Evolutionary conservation across 2,329 filamentous ascomycete genomes (phyloP).

Genomic region (Pestalotiopsis sp.): DNA sequence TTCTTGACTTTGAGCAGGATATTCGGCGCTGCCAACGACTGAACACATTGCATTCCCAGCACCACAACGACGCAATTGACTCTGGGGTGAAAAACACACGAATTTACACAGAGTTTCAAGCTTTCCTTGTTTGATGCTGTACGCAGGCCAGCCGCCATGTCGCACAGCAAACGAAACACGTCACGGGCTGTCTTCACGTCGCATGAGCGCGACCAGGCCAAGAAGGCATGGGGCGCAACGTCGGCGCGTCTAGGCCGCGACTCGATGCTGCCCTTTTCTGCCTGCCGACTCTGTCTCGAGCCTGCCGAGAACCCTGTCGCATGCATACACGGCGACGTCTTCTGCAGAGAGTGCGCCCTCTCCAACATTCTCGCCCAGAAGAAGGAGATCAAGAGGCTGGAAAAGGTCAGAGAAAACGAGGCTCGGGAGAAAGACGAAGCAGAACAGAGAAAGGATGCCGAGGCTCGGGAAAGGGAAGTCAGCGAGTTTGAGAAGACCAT

Average conservation of each 20-base stretch:
- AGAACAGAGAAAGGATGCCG: slow-evolving; percentile 62
- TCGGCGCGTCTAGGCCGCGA: slow-evolving; percentile 86
- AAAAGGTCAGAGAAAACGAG: slow-evolving; percentile 64
- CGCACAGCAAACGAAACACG: slow-evolving; percentile 79
- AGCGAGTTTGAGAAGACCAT: slow-evolving; percentile 84
- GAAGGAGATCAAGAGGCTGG: slow-evolving; percentile 84
- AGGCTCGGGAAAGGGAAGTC: slow-evolving; percentile 71
- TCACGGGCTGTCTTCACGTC: slow-evolving; percentile 92
- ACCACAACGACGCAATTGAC: background rate
- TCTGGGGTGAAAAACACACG: background rate
- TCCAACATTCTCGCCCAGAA: slow-evolving; percentile 88
- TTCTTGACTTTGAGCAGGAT: too few species aligned
- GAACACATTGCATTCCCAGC: background rate
- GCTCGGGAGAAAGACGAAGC: slow-evolving; percentile 64
- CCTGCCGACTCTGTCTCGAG: slow-evolving; percentile 84
- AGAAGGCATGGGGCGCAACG: slow-evolving; percentile 78
- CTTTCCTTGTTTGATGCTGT: slow-evolving; percentile 26
- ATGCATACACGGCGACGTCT: slow-evolving; percentile 83
- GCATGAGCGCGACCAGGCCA: slow-evolving; percentile 82
- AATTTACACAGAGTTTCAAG: background rate
- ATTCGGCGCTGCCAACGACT: too few species aligned
- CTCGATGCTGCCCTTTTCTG: slow-evolving; percentile 88
- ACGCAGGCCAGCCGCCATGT: slow-evolving; percentile 24
- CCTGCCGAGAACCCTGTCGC: slow-evolving; percentile 80
- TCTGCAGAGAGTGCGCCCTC: slow-evolving; percentile 93